phyloP scores from a whole-genome alignment of 192 early-diverging fungal genomes.

The Glomus cerebriforme region DNA sequence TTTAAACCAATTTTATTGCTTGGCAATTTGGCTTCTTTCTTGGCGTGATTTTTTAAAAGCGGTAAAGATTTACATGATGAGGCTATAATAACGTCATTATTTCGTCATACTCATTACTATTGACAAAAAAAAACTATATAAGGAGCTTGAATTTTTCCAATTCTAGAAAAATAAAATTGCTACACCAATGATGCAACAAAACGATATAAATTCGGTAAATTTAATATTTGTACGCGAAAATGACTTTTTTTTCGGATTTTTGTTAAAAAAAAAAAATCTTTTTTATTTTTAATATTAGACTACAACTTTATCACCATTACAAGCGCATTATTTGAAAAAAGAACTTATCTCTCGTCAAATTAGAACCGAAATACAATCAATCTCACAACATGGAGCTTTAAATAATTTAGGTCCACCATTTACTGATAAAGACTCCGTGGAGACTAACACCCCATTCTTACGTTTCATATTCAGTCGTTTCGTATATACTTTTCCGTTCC shows the following conservation, averaged over 20 bases:
- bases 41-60: no score
- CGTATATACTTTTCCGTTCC: conserved; percentile 53
- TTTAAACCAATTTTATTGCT: no score
- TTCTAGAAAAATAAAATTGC: no score
- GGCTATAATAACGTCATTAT: no score
- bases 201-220: background rate
- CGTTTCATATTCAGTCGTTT: conserved; percentile 47
- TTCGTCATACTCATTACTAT: no score
- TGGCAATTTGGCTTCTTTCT: no score
- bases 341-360: conserved; percentile 52
- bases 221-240: background rate
- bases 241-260: background rate
- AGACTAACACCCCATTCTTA: conserved; percentile 44
- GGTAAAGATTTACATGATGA: no score
- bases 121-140: no score
- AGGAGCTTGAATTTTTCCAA: no score
- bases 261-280: background rate
- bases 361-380: conserved; percentile 42
- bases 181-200: no score
- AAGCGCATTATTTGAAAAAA: conserved; percentile 59
- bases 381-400: conserved; percentile 31
- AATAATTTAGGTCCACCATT: conserved; percentile 37
- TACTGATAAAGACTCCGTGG: conserved; percentile 23
- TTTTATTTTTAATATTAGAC: background rate
- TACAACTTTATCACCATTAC: conserved; percentile 22